Evolutionary conservation across 768 basidiomycete genomes (phyloP), one percentile per base, ranked within the genome.

Genomic region (Trametes cingulata): DNA sequence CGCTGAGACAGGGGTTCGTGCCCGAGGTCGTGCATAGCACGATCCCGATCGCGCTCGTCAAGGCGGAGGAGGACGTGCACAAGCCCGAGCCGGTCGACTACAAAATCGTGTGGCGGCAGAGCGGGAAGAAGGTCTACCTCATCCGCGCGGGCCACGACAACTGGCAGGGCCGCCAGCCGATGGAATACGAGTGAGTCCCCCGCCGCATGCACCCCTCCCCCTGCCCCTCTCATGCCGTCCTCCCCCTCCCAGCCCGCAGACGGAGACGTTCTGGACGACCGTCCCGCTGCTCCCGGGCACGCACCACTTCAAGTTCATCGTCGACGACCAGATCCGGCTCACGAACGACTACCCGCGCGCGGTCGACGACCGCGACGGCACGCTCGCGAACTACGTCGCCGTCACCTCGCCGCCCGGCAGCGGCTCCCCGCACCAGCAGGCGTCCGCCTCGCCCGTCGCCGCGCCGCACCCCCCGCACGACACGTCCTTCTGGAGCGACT

Each of bases 251-350:
- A 71, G 71, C 50, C 67, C 75, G 3, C 69, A 73, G 49, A 71
- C 69, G 3, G 75, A 76, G 60, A 71, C 71, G 6, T 80, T 75
- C 70, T 72, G 69, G 37, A 68, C 75, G 5, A 71, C 70, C 66
- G 75, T 87, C 25, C 68, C 78, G 5, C 83, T 98, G 0, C 84
- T 85, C 10, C 93, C 94, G 0, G 96, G 96, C 15, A 94, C 94
- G 0, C 94, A 98, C 70, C 91, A 95, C 64, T 82, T 98, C 71
- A 92, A 95, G 58, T 98, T 97, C 79, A 84, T 98, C 64, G 91
- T 98, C 61, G 96, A 98, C 72, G 91, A 90, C 47, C 83, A 86
- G 46, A 93, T 89, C 86, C 84, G 88, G 61, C 84, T 90, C 7
- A 84, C 89, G 2, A 82, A 88, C 63, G 85, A 91, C 63, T 80